Evolutionary conservation across 345 rosid genomes (phyloP).

Genomic region (Gossypium sturtianum): DNA sequence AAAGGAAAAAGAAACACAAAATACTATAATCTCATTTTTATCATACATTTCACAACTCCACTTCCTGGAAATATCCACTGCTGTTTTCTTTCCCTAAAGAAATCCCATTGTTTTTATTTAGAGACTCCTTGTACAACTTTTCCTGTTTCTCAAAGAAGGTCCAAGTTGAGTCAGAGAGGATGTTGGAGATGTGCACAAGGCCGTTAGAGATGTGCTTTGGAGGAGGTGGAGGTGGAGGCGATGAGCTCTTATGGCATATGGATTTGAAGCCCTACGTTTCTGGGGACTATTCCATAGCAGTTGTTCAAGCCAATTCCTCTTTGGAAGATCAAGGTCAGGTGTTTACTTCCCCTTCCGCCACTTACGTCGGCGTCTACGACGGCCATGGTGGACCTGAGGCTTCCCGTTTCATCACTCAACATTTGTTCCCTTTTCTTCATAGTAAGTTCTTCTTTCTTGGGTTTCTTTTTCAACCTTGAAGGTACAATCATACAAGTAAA

Average conservation of each 20-base stretch:
- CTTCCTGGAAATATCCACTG: neutral
- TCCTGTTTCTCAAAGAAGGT: neutral
- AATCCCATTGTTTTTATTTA: neutral
- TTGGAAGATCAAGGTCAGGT: conserved; percentile 70
- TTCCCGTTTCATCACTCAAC: conserved; percentile 45
- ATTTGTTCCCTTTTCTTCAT: conserved; percentile 10
- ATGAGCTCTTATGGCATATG: conserved; percentile 46
- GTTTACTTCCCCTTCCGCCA: conserved; percentile 54
- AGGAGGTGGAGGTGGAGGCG: conserved; percentile 21
- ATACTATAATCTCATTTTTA: too few species aligned
- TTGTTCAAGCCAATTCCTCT: conserved; percentile 55
- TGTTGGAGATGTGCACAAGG: conserved; percentile 35
- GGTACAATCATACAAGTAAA: conserved; percentile 3
- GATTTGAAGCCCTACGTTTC: conserved; percentile 53
- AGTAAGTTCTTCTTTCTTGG: conserved; percentile 11
- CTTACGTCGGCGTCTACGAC: conserved; percentile 61
- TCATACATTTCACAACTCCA: neutral
- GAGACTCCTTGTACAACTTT: neutral
- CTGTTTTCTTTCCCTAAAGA: neutral
- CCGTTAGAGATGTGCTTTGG: conserved; percentile 44
- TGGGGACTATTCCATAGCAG: conserved; percentile 59
- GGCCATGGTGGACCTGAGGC: conserved; percentile 74
- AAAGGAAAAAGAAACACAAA: neutral
- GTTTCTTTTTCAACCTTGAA: neutral
- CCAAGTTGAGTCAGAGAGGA: neutral